Evolutionary conservation across 306 rosid species (phyloP).

Genomic region (Trifolium fragiferum): DNA sequence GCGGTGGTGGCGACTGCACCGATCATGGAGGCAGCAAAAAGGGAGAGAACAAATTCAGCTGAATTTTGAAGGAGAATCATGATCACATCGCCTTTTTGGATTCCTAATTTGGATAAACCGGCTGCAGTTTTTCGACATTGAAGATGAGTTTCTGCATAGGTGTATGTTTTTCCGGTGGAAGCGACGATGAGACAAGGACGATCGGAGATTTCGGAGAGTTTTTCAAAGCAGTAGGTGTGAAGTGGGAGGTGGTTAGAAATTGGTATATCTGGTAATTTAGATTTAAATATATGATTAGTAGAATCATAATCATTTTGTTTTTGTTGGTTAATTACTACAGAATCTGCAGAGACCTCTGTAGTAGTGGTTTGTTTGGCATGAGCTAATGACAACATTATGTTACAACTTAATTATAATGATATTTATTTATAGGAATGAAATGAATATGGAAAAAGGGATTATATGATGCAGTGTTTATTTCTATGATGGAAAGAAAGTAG

Average conservation of each 20-base stretch:
- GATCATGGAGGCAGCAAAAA: constrained; percentile 77
- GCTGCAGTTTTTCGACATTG: constrained; percentile 51
- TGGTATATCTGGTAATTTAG: constrained; percentile 72
- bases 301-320: neutral
- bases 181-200: constrained; percentile 76
- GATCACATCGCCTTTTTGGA: constrained; percentile 66
- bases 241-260: constrained; percentile 76
- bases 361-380: constrained; percentile 46
- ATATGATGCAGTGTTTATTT: too few species aligned
- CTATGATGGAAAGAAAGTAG: neutral
- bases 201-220: constrained; percentile 46
- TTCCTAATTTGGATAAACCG: constrained; percentile 60
- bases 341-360: constrained; percentile 24
- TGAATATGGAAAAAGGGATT: neutral
- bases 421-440: neutral
- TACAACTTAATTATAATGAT: neutral
- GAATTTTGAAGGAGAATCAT: constrained; percentile 83
- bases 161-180: constrained; percentile 58
- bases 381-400: constrained; percentile 58
- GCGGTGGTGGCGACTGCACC: constrained; percentile 82
- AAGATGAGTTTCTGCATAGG: constrained; percentile 62
- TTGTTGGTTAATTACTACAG: neutral
- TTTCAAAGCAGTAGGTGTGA: constrained; percentile 69
- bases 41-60: constrained; percentile 67
- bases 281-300: constrained; percentile 53